Evolutionary conservation across 116 monocot genomes (phyloP).

Genomic region (Trichopus zeylanicus): DNA sequence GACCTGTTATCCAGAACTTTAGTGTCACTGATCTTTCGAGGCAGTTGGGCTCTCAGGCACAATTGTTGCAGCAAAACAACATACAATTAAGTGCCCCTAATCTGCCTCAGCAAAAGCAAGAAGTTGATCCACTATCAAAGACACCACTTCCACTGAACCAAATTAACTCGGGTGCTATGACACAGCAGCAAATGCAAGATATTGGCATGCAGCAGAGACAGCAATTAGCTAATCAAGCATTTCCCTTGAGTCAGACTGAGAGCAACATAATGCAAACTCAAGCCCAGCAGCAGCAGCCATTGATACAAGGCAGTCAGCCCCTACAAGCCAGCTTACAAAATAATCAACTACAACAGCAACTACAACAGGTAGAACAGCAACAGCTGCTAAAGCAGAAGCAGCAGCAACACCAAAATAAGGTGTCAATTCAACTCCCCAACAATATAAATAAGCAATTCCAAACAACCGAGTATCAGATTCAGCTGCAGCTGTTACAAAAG

Average conservation of each 20-base stretch:
- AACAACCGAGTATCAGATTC: constrained; percentile 25
- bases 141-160: constrained; percentile 32
- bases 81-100: constrained; percentile 34
- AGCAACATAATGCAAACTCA: constrained; percentile 7
- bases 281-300: constrained; percentile 28
- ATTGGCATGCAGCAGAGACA: constrained; percentile 20
- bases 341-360: constrained; percentile 23
- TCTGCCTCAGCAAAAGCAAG: constrained; percentile 38
- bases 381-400: constrained; percentile 8
- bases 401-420: constrained; percentile 14
- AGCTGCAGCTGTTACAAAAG: constrained; percentile 37
- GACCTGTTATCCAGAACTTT: constrained; percentile 39
- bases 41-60: constrained; percentile 44
- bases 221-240: constrained; percentile 40
- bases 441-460: constrained; percentile 22
- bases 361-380: background rate
- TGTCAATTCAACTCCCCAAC: constrained; percentile 7
- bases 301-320: constrained; percentile 38
- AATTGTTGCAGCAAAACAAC: constrained; percentile 40
- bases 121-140: constrained; percentile 40
- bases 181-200: constrained; percentile 42
- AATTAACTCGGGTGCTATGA: constrained; percentile 15
- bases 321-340: constrained; percentile 20
- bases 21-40: constrained; percentile 46
- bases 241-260: constrained; percentile 39